Conservation (phyloP, 208 protist genomes). For the Acanthamoeba lenticulata region DNA sequence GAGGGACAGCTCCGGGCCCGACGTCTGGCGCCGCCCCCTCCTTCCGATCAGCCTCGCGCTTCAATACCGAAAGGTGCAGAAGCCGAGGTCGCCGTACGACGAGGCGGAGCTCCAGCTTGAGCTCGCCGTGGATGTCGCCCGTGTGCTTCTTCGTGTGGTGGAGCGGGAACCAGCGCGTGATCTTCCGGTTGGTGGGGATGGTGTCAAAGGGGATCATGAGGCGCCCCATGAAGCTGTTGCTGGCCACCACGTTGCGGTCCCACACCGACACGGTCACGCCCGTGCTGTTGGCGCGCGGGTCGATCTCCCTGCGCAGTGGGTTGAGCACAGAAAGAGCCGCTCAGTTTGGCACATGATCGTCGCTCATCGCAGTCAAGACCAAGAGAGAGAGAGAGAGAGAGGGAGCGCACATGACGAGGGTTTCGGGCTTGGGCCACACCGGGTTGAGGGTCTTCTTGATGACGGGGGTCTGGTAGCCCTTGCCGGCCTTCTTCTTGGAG, state of each 20-base stretch:
- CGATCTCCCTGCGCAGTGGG: background rate
- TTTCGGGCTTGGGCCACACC: background rate
- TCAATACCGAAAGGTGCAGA: background rate
- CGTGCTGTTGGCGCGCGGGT: background rate
- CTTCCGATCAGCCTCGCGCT: background rate
- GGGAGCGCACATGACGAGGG: background rate
- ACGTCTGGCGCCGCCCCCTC: background rate
- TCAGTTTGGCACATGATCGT: too few species aligned
- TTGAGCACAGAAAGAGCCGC: too few species aligned
- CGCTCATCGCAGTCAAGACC: background rate
- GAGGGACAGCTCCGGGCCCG: background rate
- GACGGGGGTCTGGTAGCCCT: background rate
- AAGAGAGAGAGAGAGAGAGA: too few species aligned
- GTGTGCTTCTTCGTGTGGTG: background rate
- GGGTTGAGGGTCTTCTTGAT: background rate
- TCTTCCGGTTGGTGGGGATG: background rate
- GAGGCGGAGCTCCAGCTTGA: background rate
- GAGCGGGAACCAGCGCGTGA: slow-evolving; percentile 15
- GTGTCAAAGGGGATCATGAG: background rate
- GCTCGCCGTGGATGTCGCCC: slow-evolving; percentile 10
- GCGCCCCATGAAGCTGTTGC: background rate
- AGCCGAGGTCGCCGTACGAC: background rate
- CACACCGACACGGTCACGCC: background rate
- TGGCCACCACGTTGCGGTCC: background rate
- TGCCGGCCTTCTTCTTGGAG: background rate